Base-by-base conservation (phyloP, 1,284 basidiomycete species). In the Vanrija sp. region DNA sequence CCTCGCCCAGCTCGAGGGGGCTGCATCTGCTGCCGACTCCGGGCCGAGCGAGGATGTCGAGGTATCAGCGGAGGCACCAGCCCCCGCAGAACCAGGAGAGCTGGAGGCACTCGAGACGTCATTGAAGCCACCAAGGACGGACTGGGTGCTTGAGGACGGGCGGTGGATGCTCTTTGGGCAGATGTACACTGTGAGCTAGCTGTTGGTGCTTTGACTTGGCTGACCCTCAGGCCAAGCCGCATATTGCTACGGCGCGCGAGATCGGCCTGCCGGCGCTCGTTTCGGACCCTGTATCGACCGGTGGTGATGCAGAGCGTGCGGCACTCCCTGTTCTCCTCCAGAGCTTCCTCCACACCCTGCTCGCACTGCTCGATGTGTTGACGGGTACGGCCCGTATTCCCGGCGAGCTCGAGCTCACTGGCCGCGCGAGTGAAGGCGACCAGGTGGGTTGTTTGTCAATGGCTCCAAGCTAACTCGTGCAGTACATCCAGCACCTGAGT, bases 401-500 rank as follows among this genome's bases (percentile, higher is more conserved):
- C 0, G 64, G 63, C 16, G 73, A 73, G 50, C 54, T 75, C 34
- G 62, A 62, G 34, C 54, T 58, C 39, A 56, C 61, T 26, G 67
- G 65, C 1, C 65, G 68, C 46, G 64, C 61, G n/a, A 67, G 68
- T 51, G 69, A 72, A 46, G 73, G 73, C 7, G 72, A 74, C 60
- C 72, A 73, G 58, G 73, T 71, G 48, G 26, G 70, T 52, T n/a
- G 1, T 18, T 0, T 25, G 10, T n/a, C 12, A 29, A 4, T 7
- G n/a, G 2, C 19, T 42, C 40, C 15, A 46, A 19, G 43, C 28
- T 26, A 23, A 48, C 29, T 7, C 29, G 29, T 12, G 12, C 57
- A 74, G 73, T 75, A 74, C 46, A 68, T 75, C 21, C 71, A 74
- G 59, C 73, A 75, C 52, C 45, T 75, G 42, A 65, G 62, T 1